A percentile compares a stretch with the other conserved stretches of the same genome.
Evolutionary conservation across 768 basidiomycete species (phyloP).

Genomic region (Peribolospora baueri): DNA sequence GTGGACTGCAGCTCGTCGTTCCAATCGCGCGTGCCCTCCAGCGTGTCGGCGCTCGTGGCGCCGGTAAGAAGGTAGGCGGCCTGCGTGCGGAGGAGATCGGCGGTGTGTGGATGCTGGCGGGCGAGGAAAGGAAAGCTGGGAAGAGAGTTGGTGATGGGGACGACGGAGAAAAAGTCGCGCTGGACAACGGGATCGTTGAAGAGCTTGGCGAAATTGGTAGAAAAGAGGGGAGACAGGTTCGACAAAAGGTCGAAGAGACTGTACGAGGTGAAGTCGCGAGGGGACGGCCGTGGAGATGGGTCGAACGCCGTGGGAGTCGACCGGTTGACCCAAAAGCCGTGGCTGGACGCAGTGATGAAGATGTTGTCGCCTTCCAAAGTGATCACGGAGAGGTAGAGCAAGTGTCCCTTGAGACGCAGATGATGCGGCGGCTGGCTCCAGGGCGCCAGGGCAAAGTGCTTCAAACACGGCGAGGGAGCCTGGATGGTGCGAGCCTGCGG

Average conservation of each 20-base stretch:
- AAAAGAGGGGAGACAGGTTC: constrained; percentile 21
- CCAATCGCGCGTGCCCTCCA: constrained; percentile 25
- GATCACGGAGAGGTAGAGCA: constrained; percentile 22
- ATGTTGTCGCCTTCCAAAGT: constrained; percentile 23
- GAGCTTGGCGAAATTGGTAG: constrained; percentile 13
- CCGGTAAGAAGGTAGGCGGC: constrained; percentile 24
- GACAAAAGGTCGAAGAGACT: constrained; percentile 23
- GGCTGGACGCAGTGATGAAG: constrained; percentile 21
- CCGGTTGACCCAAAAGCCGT: constrained; percentile 23
- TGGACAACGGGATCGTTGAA: constrained; percentile 10
- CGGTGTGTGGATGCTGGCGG: constrained; percentile 14
- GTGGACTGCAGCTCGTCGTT: constrained; percentile 25
- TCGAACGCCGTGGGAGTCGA: constrained; percentile 21
- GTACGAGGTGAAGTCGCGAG: constrained; percentile 16
- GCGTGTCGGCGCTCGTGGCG: constrained; percentile 18
- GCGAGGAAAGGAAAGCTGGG: constrained; percentile 23
- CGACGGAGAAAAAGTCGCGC: constrained; percentile 17
- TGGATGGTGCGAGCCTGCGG: not conserved
- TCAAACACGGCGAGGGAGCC: constrained; percentile 15
- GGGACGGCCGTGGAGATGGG: constrained; percentile 18
- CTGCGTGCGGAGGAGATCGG: constrained; percentile 23
- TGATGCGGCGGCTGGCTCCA: constrained; percentile 26
- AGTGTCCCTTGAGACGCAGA: constrained; percentile 22
- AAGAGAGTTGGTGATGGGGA: constrained; percentile 21
- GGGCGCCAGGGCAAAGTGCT: constrained; percentile 20